Evolutionary conservation across 2,329 filamentous ascomycete genomes (phyloP).

Genomic region (Trichophyton verrucosum): DNA sequence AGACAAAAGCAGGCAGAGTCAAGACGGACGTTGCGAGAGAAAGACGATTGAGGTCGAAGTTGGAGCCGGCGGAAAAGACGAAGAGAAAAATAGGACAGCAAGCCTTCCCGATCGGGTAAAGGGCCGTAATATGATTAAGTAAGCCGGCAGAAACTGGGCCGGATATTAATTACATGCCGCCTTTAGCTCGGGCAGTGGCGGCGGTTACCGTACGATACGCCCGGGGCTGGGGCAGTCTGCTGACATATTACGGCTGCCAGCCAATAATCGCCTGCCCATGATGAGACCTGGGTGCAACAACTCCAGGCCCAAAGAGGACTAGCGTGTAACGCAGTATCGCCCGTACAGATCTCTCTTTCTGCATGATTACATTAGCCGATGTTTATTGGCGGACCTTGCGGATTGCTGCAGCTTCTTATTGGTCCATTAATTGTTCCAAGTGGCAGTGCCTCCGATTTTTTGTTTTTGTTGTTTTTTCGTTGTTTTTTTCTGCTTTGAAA

Average conservation of each 20-base stretch:
- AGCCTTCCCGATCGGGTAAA: background rate
- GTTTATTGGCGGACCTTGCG: background rate
- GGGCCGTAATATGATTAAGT: background rate
- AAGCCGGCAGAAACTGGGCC: background rate
- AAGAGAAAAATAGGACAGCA: slow-evolving; percentile 4
- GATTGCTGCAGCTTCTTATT: background rate
- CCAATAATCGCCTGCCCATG: background rate
- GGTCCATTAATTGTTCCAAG: background rate
- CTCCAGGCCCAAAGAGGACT: background rate
- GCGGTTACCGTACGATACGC: background rate
- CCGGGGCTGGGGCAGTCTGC: background rate
- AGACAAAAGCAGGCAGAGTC: background rate
- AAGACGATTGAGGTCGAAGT: background rate
- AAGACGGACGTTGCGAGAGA: background rate
- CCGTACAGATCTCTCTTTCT: background rate
- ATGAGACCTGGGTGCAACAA: background rate
- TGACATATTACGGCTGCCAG: background rate
- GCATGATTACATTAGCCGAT: background rate
- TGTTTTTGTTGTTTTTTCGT: background rate
- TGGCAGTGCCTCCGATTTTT: background rate
- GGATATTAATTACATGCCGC: slow-evolving; percentile 3
- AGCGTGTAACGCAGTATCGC: background rate
- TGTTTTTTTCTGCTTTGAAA: background rate
- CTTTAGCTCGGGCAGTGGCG: slow-evolving; percentile 1
- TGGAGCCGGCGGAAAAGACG: background rate